phyloP scores from a whole-genome alignment of 352 stramenopile species.

The Pythium vanterpoolii region DNA sequence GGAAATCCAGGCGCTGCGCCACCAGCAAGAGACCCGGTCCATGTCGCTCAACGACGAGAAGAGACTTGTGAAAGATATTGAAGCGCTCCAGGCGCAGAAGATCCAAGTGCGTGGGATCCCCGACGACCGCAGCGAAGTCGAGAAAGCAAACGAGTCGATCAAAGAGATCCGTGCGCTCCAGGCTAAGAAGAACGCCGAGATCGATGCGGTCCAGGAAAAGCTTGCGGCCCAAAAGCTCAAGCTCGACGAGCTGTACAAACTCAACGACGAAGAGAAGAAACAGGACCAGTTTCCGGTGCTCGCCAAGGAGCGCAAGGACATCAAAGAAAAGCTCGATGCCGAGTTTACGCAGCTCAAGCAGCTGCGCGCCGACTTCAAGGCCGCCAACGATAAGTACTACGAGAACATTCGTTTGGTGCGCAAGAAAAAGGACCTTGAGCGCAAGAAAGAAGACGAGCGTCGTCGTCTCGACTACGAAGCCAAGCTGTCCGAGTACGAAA shows the following conservation, averaged over 20 bases:
- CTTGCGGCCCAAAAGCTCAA: slow-evolving; percentile 85
- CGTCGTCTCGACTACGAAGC: slow-evolving; percentile 87
- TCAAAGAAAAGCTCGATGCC: slow-evolving; percentile 92
- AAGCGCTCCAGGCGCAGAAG: slow-evolving; percentile 89
- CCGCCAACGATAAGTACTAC: slow-evolving; percentile 94
- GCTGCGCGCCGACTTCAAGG: slow-evolving; percentile 87
- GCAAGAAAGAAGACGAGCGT: slow-evolving; percentile 81
- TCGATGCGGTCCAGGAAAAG: slow-evolving; percentile 92
- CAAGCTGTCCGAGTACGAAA: slow-evolving; percentile 95
- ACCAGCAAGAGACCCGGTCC: slow-evolving; percentile 93
- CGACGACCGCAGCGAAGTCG: slow-evolving; percentile 77
- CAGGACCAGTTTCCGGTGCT: slow-evolving; percentile 81
- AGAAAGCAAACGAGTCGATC: slow-evolving; percentile 77
- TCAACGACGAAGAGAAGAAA: slow-evolving; percentile 89
- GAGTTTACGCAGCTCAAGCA: slow-evolving; percentile 86
- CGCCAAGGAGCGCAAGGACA: slow-evolving; percentile 84
- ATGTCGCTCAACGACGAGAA: slow-evolving; percentile 97
- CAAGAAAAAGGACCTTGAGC: slow-evolving; percentile 83
- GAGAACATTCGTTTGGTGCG: slow-evolving; percentile 86
- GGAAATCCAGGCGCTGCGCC: slow-evolving; percentile 86
- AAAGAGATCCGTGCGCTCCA: slow-evolving; percentile 74
- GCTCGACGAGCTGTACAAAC: slow-evolving; percentile 88
- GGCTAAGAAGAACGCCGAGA: slow-evolving; percentile 92
- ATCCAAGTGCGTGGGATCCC: slow-evolving; percentile 81
- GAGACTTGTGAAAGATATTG: slow-evolving; percentile 97